These are phyloP conservation scores for Coemansia sp. DNA, from an alignment of 192 early-diverging fungal species.

Conservation along the genomic window DNA sequence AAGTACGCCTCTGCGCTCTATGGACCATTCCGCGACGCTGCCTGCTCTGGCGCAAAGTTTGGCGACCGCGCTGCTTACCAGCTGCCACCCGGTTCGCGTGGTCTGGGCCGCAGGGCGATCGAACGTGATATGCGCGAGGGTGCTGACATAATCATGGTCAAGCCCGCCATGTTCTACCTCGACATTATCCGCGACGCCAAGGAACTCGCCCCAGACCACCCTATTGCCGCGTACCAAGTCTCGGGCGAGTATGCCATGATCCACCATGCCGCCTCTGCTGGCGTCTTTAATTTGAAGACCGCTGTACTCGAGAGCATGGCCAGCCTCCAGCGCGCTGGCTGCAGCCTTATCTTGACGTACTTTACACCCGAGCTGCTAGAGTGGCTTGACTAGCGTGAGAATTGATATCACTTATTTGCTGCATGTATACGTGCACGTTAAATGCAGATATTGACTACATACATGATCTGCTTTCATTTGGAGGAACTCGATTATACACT, in stretches of 20 bases:
- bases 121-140: conserved; percentile 90
- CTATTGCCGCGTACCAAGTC: conserved; percentile 98
- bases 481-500: not conserved
- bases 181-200: conserved; percentile 91
- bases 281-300: conserved; percentile 80
- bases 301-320: conserved; percentile 89
- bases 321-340: conserved; percentile 85
- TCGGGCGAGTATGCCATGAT: conserved; percentile 85
- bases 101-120: conserved; percentile 88
- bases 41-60: conserved; percentile 87
- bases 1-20: conserved; percentile 97
- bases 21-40: conserved; percentile 97
- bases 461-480: conserved; percentile 1
- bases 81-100: conserved; percentile 86
- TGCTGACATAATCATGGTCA: conserved; percentile 98
- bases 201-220: conserved; percentile 76
- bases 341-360: conserved; percentile 94
- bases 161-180: conserved; percentile 94
- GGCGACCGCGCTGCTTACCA: conserved; percentile 97
- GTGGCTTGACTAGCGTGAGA: conserved; percentile 69
- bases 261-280: conserved; percentile 82
- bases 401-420: not conserved
- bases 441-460: conserved; percentile 9
- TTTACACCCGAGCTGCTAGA: conserved; percentile 93
- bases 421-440: not conserved